Evolutionary conservation across 352 stramenopile species (phyloP).

Genomic region (Phytophthora hibernalis): DNA sequence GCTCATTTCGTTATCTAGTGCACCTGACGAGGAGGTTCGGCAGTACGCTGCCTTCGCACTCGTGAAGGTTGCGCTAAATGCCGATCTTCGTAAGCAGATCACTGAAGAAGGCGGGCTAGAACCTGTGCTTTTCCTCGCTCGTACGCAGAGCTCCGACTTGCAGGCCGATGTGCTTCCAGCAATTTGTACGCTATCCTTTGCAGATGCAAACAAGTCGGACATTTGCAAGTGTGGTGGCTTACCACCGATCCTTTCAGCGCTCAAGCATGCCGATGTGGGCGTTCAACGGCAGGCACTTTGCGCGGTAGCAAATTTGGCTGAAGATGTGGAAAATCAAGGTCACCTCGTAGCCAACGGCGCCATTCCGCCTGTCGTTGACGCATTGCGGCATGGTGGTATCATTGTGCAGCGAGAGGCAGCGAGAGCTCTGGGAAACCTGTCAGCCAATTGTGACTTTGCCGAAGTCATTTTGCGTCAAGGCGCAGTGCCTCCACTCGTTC

Average conservation of each 20-base stretch:
- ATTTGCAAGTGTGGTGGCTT: slow-evolving; percentile 95
- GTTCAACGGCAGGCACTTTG: slow-evolving; percentile 94
- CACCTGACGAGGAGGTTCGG: slow-evolving; percentile 93
- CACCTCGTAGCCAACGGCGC: slow-evolving; percentile 89
- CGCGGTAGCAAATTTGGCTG: slow-evolving; percentile 94
- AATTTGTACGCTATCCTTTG: slow-evolving; percentile 93
- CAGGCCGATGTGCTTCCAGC: slow-evolving; percentile 92
- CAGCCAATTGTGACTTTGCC: slow-evolving; percentile 95
- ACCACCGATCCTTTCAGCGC: slow-evolving; percentile 85
- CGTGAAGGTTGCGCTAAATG: slow-evolving; percentile 96
- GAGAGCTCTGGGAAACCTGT: slow-evolving; percentile 94
- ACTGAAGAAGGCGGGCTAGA: slow-evolving; percentile 96
- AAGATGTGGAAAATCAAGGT: slow-evolving; percentile 95
- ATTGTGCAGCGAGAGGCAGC: slow-evolving; percentile 93
- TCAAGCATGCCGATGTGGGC: slow-evolving; percentile 73
- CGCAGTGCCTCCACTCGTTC: slow-evolving; percentile 84
- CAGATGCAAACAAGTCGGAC: slow-evolving; percentile 94
- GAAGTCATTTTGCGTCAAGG: slow-evolving; percentile 92
- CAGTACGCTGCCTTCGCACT: slow-evolving; percentile 96
- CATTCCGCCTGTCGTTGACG: slow-evolving; percentile 88
- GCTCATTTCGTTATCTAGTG: slow-evolving; percentile 96
- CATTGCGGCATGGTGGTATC: slow-evolving; percentile 75
- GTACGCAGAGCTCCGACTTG: slow-evolving; percentile 93
- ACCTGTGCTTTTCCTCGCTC: slow-evolving; percentile 95
- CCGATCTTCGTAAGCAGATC: slow-evolving; percentile 93